These are phyloP conservation scores for Boletus rubescentipes DNA, from an alignment of 768 basidiomycete species.

Conservation along the genomic window DNA sequence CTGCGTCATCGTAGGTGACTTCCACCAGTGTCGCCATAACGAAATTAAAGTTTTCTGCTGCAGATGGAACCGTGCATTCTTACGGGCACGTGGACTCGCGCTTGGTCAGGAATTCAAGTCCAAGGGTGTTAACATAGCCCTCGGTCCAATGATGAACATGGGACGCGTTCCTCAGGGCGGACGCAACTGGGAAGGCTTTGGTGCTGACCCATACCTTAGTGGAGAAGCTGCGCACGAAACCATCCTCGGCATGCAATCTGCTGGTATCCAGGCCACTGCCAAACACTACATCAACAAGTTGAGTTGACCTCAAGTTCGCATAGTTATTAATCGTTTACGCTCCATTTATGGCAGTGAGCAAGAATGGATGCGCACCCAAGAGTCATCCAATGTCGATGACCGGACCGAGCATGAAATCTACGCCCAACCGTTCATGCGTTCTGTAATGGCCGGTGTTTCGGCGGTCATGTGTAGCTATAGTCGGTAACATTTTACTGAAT, in stretches of 20 bases:
- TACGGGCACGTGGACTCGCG: slow-evolving; percentile 70
- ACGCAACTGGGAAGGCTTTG: slow-evolving; percentile 95
- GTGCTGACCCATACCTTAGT: slow-evolving; percentile 83
- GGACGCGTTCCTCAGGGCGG: slow-evolving; percentile 77
- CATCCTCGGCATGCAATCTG: slow-evolving; percentile 74
- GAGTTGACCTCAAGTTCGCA: slow-evolving; percentile 31
- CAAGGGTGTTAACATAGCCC: slow-evolving; percentile 81
- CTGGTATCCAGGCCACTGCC: slow-evolving; percentile 85
- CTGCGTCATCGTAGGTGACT: slow-evolving; percentile 68
- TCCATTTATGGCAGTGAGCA: slow-evolving; percentile 30
- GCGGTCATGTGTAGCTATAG: slow-evolving; percentile 69
- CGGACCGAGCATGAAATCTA: slow-evolving; percentile 57
- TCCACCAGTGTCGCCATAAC: not conserved
- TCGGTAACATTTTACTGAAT: not conserved
- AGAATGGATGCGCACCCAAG: slow-evolving; percentile 34
- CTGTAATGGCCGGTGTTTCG: slow-evolving; percentile 64
- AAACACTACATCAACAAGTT: slow-evolving; percentile 78
- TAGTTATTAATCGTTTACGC: not conserved
- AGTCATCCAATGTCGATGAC: slow-evolving; percentile 41
- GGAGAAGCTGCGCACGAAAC: slow-evolving; percentile 80
- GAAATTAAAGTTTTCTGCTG: not conserved
- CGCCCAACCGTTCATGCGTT: slow-evolving; percentile 53
- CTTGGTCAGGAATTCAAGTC: slow-evolving; percentile 83
- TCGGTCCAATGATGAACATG: slow-evolving; percentile 87
- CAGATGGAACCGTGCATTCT: slow-evolving; percentile 75